Base-by-base conservation (phyloP, 495 filamentous ascomycete genomes). In the Penicillium salamii region DNA sequence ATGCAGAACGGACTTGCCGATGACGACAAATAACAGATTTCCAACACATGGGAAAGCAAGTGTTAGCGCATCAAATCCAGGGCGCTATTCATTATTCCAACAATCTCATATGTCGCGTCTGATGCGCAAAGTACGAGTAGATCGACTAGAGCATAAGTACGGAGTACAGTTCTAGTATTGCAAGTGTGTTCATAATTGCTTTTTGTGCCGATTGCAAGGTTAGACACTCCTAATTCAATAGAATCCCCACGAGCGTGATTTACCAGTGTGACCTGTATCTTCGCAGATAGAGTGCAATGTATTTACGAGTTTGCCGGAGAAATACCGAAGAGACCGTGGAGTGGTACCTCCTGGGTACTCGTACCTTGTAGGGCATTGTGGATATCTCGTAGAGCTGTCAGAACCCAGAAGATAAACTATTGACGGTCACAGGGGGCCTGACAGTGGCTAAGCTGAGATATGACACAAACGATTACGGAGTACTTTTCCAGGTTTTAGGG, bases 401-500 rank as follows among this genome's bases (percentile, higher is more conserved):
- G 43, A 46, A 46, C 31, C 31, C 43, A 24, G 49, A 26, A 40
- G 37, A 20, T 47, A 21, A 20, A 36, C 37, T 53, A 37, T 46
- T 36, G 47, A 35, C 42, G 2, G 19, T 31, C 12, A 20, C 7
- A 18, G 51, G 50, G 35, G 43, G 51, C 51, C 51, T 54, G 39
- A 54, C 23, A 43, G 37, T 32, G 44, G 29, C 29, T 35, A 32
- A 18, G 43, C 43, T 35, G 20, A 46, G 33, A 21, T 21, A 24
- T 26, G 3, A 36, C 20, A 36, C 0, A 17, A 28, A 36, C 21
- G 32, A 23, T 19, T 34, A 7, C n/a, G n/a, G 19, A 44, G 5
- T 28, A 33, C 21, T 2, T 28, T 8, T 28, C 5, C n/a, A 26
- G 23, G 14, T 18, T 3, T 26, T n/a, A n/a, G n/a, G 8, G 23